Conservation (phyloP, 768 basidiomycete species). For the Boletus pseudo-olivaceus region DNA sequence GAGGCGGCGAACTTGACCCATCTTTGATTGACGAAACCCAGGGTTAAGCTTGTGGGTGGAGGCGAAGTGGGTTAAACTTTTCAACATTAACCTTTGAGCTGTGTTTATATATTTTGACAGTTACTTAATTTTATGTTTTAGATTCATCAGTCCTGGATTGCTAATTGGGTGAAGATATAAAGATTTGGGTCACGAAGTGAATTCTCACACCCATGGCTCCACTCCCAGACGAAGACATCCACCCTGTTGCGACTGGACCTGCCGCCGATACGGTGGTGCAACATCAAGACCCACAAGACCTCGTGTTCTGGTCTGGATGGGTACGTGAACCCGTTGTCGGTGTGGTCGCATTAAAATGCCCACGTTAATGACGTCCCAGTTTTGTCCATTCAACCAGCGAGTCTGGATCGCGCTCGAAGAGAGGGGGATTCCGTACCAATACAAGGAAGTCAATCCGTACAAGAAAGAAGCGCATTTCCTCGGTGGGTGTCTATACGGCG, state of each 20-base stretch:
- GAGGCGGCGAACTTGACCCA: too few relatives aligned
- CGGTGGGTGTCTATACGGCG: constrained; percentile 25
- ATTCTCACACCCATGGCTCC: constrained; percentile 10
- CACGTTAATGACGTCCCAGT: constrained; percentile 19
- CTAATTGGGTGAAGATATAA: too few relatives aligned
- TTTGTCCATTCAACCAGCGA: constrained; percentile 60
- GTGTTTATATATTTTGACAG: too few relatives aligned
- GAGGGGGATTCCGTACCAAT: constrained; percentile 62
- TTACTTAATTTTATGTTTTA: too few relatives aligned
- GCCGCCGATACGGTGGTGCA: constrained; percentile 50
- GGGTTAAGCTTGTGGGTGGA: too few relatives aligned
- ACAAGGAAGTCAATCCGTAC: constrained; percentile 67
- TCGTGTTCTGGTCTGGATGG: constrained; percentile 62
- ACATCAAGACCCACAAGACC: constrained; percentile 50
- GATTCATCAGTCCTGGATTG: too few relatives aligned
- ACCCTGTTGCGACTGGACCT: constrained; percentile 54
- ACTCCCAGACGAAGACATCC: constrained; percentile 50
- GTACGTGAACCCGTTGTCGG: constrained; percentile 27
- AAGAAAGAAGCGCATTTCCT: constrained; percentile 60
- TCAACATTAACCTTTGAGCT: too few relatives aligned
- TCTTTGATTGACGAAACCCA: too few relatives aligned
- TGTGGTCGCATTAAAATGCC: too few relatives aligned
- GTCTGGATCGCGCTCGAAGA: constrained; percentile 69
- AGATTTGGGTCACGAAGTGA: too few relatives aligned
- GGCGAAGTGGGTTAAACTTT: too few relatives aligned